Percentiles rank a stretch among this genome's conserved stretches.
Conservation (phyloP, 257 asterid genomes). For the Petunia axillaris region DNA sequence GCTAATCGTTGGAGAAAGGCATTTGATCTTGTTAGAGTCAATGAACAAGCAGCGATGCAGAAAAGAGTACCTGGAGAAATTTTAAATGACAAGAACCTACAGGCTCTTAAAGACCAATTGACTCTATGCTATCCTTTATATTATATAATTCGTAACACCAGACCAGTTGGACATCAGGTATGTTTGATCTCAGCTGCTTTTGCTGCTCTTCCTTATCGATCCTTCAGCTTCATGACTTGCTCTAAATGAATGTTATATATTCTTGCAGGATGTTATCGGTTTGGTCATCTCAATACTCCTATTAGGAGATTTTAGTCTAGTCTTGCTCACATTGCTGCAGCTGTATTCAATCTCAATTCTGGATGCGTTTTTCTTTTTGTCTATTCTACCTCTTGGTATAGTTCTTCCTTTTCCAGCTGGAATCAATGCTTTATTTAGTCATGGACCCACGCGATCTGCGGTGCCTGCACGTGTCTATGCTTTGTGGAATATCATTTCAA, state of each 20-base stretch:
- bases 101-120: conserved; percentile 56
- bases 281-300: conserved; percentile 75
- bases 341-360: conserved; percentile 70
- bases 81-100: conserved; percentile 55
- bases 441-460: conserved; percentile 84
- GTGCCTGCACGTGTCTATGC: conserved; percentile 87
- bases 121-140: conserved; percentile 54
- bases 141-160: conserved; percentile 62
- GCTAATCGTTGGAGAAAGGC: conserved; percentile 80
- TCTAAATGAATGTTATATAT: conserved; percentile 21
- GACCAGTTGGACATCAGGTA: conserved; percentile 91
- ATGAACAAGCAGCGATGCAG: conserved; percentile 58
- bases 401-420: conserved; percentile 92
- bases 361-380: conserved; percentile 65
- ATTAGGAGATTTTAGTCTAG: conserved; percentile 89
- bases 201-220: conserved; percentile 11
- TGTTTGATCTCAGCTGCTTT: conserved; percentile 20
- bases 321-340: conserved; percentile 82
- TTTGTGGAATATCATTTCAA: conserved; percentile 78
- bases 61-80: conserved; percentile 61
- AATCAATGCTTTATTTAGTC: conserved; percentile 82
- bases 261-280: conserved; percentile 87
- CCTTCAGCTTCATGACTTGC: neutral
- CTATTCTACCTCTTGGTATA: conserved; percentile 80
- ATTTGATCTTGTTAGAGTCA: conserved; percentile 70